Conservation (phyloP, 2,329 filamentous ascomycete species). For the Penicillium italicum region DNA sequence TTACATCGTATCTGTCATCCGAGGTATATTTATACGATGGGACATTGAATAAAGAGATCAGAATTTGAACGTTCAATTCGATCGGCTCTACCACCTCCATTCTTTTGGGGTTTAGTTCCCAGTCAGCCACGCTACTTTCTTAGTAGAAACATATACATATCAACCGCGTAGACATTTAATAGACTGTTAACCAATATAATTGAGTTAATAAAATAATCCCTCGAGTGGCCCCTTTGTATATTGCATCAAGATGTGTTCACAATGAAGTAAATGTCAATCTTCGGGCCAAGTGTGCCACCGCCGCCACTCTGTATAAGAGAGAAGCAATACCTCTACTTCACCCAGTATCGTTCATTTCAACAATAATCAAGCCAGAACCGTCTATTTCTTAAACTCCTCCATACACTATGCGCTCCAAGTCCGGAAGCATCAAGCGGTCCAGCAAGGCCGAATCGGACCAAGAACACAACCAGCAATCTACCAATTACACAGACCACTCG, state of each 20-base stretch:
- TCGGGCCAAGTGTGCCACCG: constrained; percentile 3
- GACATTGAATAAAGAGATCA: neutral
- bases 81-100: neutral
- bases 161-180: neutral
- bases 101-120: neutral
- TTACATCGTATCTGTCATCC: too few species aligned
- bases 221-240: neutral
- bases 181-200: too few species aligned
- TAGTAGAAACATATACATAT: neutral
- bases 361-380: neutral
- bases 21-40: neutral
- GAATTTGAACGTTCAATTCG: neutral
- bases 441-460: neutral
- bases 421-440: neutral
- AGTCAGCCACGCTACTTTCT: too few species aligned
- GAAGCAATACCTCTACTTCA: neutral
- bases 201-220: neutral
- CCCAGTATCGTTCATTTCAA: neutral
- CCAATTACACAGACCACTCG: constrained; percentile 2
- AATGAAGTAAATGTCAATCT: constrained; percentile 1
- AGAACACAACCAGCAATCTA: neutral
- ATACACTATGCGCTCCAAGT: neutral
- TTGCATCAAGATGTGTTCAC: constrained; percentile 6
- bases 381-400: neutral
- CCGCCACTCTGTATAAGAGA: constrained; percentile 8